Evolutionary conservation across 179 eudicot genomes (phyloP).

Genomic region (Sideroxylon spinosum): DNA sequence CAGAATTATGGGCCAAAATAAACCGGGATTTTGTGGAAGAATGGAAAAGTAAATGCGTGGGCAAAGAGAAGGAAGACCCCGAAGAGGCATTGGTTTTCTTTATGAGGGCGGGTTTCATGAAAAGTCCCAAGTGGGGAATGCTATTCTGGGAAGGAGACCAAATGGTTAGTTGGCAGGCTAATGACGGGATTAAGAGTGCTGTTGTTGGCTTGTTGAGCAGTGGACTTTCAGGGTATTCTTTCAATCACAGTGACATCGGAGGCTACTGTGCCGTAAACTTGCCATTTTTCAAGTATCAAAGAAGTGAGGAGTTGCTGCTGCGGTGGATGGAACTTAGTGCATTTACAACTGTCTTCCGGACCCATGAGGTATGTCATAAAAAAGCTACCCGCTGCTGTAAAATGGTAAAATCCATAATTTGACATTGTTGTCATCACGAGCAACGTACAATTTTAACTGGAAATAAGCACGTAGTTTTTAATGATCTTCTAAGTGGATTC

Average conservation of each 20-base stretch:
- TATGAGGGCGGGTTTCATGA: conserved; percentile 92
- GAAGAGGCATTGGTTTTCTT: conserved; percentile 80
- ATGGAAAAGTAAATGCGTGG: conserved; percentile 47
- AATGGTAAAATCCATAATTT: background rate
- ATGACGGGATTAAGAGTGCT: conserved; percentile 92
- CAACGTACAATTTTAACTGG: background rate
- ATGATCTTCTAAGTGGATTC: no score
- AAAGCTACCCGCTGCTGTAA: background rate
- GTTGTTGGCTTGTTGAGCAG: conserved; percentile 88
- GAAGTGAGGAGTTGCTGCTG: conserved; percentile 75
- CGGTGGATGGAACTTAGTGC: conserved; percentile 95
- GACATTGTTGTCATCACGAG: background rate
- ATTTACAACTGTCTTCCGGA: conserved; percentile 82
- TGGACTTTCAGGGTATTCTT: conserved; percentile 82
- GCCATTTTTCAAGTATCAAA: conserved; percentile 78
- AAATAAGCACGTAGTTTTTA: background rate
- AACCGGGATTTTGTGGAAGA: conserved; percentile 87
- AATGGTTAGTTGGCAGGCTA: conserved; percentile 97
- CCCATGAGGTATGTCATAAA: conserved; percentile 74
- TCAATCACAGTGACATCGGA: conserved; percentile 94
- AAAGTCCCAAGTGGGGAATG: conserved; percentile 95
- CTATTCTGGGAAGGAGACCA: conserved; percentile 98
- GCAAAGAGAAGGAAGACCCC: conserved; percentile 54
- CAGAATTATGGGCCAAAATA: conserved; percentile 89
- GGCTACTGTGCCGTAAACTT: conserved; percentile 87